Conservation (phyloP, 2,329 filamentous ascomycete genomes). For the Fusarium sp. region DNA sequence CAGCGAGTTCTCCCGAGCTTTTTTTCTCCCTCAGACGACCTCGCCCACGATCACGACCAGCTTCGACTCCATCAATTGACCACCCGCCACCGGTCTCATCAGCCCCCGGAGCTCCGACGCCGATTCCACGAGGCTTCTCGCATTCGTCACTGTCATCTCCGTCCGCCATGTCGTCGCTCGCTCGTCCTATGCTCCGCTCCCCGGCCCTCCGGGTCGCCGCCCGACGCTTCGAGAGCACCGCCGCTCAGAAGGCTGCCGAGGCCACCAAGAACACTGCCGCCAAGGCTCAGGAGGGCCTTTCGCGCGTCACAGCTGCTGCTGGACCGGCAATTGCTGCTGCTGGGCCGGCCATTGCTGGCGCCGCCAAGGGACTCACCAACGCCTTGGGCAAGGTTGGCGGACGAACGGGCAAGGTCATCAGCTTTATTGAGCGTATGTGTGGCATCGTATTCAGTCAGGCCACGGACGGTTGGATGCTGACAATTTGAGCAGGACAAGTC, state of each 20-base stretch:
- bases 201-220: constrained; percentile 63
- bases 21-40: constrained; percentile 60
- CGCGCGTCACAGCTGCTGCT: constrained; percentile 84
- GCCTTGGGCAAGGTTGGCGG: constrained; percentile 86
- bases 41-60: constrained; percentile 48
- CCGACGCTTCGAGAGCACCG: constrained; percentile 75
- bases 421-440: constrained; percentile 87
- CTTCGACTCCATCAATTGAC: constrained; percentile 57
- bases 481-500: constrained; percentile 76
- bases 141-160: constrained; percentile 46
- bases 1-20: constrained; percentile 65
- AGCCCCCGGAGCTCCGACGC: constrained; percentile 48
- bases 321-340: constrained; percentile 82
- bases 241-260: constrained; percentile 64
- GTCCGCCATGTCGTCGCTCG: constrained; percentile 54
- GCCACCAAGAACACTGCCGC: constrained; percentile 59
- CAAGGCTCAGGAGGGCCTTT: constrained; percentile 88
- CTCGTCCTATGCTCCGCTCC: constrained; percentile 64
- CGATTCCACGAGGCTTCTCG: constrained; percentile 45
- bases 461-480: constrained; percentile 24
- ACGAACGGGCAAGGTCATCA: constrained; percentile 83
- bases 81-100: constrained; percentile 47
- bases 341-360: constrained; percentile 80
- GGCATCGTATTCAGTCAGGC: neutral
- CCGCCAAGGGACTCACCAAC: constrained; percentile 76